Conservation (phyloP, 2,329 filamentous ascomycete species). For the Didymellaceae sp. region DNA sequence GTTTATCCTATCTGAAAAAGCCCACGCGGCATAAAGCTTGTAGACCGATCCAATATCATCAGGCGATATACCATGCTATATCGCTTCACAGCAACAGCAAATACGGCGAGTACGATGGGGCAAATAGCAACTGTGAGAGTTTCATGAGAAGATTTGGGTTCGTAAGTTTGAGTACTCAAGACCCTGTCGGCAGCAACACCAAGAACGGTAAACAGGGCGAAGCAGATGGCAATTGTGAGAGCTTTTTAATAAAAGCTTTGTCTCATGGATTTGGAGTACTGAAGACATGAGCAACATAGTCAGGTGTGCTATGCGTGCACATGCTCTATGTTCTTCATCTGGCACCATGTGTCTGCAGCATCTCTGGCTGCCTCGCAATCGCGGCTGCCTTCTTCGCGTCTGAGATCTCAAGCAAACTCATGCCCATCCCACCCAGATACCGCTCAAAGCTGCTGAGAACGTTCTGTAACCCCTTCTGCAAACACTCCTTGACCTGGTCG, state of each 20-base stretch:
- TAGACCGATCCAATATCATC: too few species aligned
- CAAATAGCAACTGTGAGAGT: too few species aligned
- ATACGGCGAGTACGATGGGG: too few species aligned
- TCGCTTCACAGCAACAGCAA: too few species aligned
- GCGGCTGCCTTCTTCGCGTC: slow-evolving; percentile 55
- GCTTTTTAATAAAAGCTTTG: background rate
- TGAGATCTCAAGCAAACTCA: slow-evolving; percentile 74
- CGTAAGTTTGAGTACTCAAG: too few species aligned
- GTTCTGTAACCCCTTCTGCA: slow-evolving; percentile 70
- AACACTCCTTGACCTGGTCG: slow-evolving; percentile 68
- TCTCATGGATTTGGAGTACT: background rate
- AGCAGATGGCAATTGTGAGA: too few species aligned
- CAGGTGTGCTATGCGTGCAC: background rate
- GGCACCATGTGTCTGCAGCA: slow-evolving; percentile 24
- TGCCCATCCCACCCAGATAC: slow-evolving; percentile 73
- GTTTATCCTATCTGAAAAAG: too few species aligned
- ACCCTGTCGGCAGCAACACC: too few species aligned
- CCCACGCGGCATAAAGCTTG: too few species aligned
- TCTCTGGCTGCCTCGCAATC: slow-evolving; percentile 28
- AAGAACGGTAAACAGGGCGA: too few species aligned
- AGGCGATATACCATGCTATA: too few species aligned
- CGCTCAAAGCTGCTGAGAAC: slow-evolving; percentile 75
- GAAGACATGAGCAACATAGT: background rate
- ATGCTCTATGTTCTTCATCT: background rate
- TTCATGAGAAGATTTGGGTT: too few species aligned